Evolutionary conservation across 306 rosid genomes (phyloP).

Genomic region (Betula pendula): DNA sequence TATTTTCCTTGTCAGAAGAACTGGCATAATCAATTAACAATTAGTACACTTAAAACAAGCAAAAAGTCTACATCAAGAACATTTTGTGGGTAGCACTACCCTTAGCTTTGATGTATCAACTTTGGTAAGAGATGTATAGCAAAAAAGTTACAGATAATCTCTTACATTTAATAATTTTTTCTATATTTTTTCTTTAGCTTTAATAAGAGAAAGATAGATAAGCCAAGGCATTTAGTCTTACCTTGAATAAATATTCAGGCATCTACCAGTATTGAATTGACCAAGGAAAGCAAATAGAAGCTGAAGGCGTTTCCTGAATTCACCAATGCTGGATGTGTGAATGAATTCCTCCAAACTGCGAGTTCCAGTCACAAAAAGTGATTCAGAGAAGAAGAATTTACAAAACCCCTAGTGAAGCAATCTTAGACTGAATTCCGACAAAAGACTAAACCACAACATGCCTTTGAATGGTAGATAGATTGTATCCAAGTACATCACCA

Average conservation of each 20-base stretch:
- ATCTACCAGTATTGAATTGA: constrained; percentile 52
- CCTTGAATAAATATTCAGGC: constrained; percentile 52
- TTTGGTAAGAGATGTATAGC: not conserved
- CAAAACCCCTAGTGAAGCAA: constrained; percentile 4
- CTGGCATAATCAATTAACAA: constrained; percentile 43
- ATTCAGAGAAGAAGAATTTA: constrained; percentile 9
- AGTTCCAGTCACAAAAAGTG: constrained; percentile 12
- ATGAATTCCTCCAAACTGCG: constrained; percentile 90
- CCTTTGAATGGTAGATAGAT: constrained; percentile 54
- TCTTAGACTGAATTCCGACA: constrained; percentile 7
- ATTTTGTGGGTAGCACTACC: not conserved
- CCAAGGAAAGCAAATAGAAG: constrained; percentile 90
- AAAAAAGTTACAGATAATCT: not conserved
- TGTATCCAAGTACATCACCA: constrained; percentile 23
- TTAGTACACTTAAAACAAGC: constrained; percentile 14
- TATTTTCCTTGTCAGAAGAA: constrained; percentile 35
- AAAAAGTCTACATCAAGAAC: not conserved
- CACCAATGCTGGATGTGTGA: constrained; percentile 83
- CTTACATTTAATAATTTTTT: not conserved
- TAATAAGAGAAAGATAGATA: not conserved
- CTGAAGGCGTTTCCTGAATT: constrained; percentile 79
- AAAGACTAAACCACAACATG: constrained; percentile 27
- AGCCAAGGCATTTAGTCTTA: constrained; percentile 26
- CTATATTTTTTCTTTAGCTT: not conserved
- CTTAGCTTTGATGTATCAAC: not conserved